phyloP scores from a whole-genome alignment of 2,329 filamentous ascomycete genomes.

The Neonectria faginata region DNA sequence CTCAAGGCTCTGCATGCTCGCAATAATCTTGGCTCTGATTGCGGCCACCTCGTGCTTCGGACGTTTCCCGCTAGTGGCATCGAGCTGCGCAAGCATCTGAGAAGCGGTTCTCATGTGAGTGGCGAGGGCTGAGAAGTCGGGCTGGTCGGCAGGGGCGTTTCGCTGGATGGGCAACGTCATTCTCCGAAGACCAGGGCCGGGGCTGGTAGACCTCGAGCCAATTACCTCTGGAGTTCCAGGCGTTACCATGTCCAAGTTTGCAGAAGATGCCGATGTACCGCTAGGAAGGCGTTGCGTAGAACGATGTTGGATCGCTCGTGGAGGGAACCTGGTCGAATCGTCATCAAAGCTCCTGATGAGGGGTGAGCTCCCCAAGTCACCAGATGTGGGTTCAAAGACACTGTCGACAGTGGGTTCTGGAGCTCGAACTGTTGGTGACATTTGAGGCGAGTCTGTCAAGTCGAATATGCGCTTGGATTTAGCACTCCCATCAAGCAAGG shows the following conservation, averaged over 20 bases:
- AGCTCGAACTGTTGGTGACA: slow-evolving; percentile 54
- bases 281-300: slow-evolving; percentile 69
- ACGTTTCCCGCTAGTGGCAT: slow-evolving; percentile 82
- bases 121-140: slow-evolving; percentile 84
- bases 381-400: slow-evolving; percentile 84
- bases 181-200: slow-evolving; percentile 65
- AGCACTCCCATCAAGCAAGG: slow-evolving; percentile 68
- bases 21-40: slow-evolving; percentile 87
- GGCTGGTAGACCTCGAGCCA: slow-evolving; percentile 76
- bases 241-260: slow-evolving; percentile 70
- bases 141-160: slow-evolving; percentile 72
- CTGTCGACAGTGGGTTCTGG: slow-evolving; percentile 70
- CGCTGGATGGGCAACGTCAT: slow-evolving; percentile 69
- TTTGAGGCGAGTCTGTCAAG: slow-evolving; percentile 72
- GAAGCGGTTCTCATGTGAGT: slow-evolving; percentile 90
- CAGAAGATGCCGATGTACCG: slow-evolving; percentile 70
- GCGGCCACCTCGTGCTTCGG: slow-evolving; percentile 84
- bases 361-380: slow-evolving; percentile 80
- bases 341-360: slow-evolving; percentile 71
- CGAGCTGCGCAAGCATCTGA: slow-evolving; percentile 87
- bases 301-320: slow-evolving; percentile 47
- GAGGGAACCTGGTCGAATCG: slow-evolving; percentile 51
- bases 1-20: slow-evolving; percentile 88
- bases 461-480: slow-evolving; percentile 73
- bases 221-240: slow-evolving; percentile 77